phyloP scores from a whole-genome alignment of 352 stramenopile genomes.

The Plasmopara halstedii region DNA sequence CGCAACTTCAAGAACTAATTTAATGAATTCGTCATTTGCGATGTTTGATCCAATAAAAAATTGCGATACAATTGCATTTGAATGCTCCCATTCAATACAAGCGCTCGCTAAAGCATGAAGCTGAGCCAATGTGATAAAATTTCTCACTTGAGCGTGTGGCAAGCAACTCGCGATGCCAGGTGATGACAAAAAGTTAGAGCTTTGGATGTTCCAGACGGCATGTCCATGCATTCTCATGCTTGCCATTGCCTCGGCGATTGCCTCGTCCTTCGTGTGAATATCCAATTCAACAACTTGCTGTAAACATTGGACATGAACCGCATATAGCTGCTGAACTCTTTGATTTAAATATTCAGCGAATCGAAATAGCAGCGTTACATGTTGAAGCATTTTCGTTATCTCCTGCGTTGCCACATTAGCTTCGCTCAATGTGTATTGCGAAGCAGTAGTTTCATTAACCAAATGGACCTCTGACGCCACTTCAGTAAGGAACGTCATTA shows the following conservation, averaged over 20 bases:
- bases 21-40: constrained; percentile 29
- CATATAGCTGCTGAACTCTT: constrained; percentile 17
- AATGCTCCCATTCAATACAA: constrained; percentile 11
- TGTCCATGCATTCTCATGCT: constrained; percentile 6
- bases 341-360: constrained; percentile 29
- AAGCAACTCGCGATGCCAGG: constrained; percentile 5
- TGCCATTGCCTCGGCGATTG: constrained; percentile 18
- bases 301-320: constrained; percentile 14
- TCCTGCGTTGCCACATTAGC: constrained; percentile 16
- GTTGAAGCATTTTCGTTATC: constrained; percentile 23
- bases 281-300: constrained; percentile 22
- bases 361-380: constrained; percentile 22
- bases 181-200: not conserved
- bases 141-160: constrained; percentile 9
- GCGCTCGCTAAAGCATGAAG: constrained; percentile 9
- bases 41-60: constrained; percentile 3
- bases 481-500: constrained; percentile 26
- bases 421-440: constrained; percentile 23
- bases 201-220: constrained; percentile 16
- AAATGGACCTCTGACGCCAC: constrained; percentile 28
- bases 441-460: constrained; percentile 2
- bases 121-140: constrained; percentile 22
- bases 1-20: constrained; percentile 26
- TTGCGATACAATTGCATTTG: constrained; percentile 5
- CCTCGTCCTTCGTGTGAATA: constrained; percentile 25